A percentile compares a stretch with the other conserved stretches of the same genome.
phyloP scores from a whole-genome alignment of 2,329 filamentous ascomycete genomes.

The Colletotrichum liaoningense region DNA sequence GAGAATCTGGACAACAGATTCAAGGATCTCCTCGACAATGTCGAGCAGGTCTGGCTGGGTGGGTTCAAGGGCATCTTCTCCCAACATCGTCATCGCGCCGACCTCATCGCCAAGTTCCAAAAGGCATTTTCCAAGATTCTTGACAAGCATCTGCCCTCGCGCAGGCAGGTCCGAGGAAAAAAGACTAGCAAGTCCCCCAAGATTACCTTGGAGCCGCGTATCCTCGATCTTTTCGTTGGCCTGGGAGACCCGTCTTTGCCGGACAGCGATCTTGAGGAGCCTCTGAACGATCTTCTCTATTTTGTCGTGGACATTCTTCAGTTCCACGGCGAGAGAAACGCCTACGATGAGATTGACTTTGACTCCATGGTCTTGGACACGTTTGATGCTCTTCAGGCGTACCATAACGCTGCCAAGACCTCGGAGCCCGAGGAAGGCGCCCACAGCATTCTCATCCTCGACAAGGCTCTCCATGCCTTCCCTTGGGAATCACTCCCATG shows the following conservation, averaged over 20 bases:
- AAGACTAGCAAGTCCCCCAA: slow-evolving; percentile 57
- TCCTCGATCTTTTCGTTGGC: slow-evolving; percentile 90
- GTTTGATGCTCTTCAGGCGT: slow-evolving; percentile 83
- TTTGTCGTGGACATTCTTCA: slow-evolving; percentile 97
- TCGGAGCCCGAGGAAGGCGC: slow-evolving; percentile 54
- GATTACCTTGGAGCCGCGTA: slow-evolving; percentile 66
- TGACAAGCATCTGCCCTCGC: slow-evolving; percentile 86
- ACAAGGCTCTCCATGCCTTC: slow-evolving; percentile 90
- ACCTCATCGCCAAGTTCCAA: slow-evolving; percentile 80
- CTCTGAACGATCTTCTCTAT: slow-evolving; percentile 91
- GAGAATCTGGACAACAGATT: slow-evolving; percentile 83
- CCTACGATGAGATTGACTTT: slow-evolving; percentile 98
- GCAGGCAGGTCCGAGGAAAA: slow-evolving; percentile 71
- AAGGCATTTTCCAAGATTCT: slow-evolving; percentile 82
- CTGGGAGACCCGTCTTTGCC: slow-evolving; percentile 79
- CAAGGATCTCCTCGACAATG: slow-evolving; percentile 81
- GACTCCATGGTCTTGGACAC: slow-evolving; percentile 91
- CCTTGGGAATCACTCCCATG: slow-evolving; percentile 97
- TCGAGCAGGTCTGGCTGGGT: slow-evolving; percentile 94
- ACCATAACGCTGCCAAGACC: slow-evolving; percentile 68
- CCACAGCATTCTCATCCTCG: slow-evolving; percentile 90
- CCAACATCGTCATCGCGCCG: slow-evolving; percentile 71
- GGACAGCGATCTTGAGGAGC: slow-evolving; percentile 83
- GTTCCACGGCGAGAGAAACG: slow-evolving; percentile 95
- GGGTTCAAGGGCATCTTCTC: slow-evolving; percentile 97